Base-by-base conservation (phyloP, 139 green algal species). In the Coelastrella sp. region DNA sequence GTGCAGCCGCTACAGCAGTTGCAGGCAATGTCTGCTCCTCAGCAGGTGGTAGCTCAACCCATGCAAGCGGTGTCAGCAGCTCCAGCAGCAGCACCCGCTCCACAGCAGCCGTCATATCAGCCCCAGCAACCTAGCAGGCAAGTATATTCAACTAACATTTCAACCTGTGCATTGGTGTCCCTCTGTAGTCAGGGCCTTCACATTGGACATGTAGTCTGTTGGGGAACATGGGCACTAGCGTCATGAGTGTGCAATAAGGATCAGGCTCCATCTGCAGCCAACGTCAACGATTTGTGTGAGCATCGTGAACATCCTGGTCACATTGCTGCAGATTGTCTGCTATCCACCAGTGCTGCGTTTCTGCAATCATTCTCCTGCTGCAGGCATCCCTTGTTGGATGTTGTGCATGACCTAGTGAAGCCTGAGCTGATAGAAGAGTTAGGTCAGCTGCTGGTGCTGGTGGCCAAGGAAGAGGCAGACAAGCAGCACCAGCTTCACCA, bases 341-440 rank as follows among this genome's bases (percentile, higher is more conserved):
- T 71, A 71, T 71, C 10, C 61, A 71, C 10, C 61, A 71, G 11
- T 71, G 61, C 61, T 71, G 11, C 11, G 61, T 13, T 13, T 2
- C 11, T 71, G 32, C 32, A 47, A 47, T 47, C 32, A 47, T 47
- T 71, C 7, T 75, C 5, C 20, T 58, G 60, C 68, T 65, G 61
- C 75, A 74, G 82, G 88, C 56, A 64, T 47, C 73, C 59, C 5
- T 32, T 84, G 57, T 4, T 86, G 22, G 86, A 90, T 85, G 84
- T 93, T 17, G 56, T 92, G 0, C 81, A 78, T 58, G 89, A 93
- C 66, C 80, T 95, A 84, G 85, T 95, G 7, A 92, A 90, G 58
- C 89, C 89, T 7, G 59, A 54, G 8, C 86, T 92, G 17, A 77
- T 96, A 16, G 94, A 94, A 47, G 93, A 95, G 87, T 71, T 95